phyloP scores from a whole-genome alignment of 352 stramenopile species.

The Aphanomyces euteiches region DNA sequence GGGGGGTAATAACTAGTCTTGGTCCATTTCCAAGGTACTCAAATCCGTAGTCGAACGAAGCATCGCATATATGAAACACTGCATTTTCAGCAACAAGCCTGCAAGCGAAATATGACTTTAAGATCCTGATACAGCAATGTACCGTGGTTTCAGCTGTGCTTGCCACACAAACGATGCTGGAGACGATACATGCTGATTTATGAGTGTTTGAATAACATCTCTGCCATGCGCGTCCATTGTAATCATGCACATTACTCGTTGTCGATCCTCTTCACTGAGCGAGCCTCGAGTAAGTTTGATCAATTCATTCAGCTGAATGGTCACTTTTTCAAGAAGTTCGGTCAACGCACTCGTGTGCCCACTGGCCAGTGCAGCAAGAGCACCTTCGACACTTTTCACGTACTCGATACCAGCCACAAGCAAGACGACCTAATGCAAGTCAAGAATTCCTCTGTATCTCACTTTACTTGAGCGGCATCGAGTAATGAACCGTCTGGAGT shows the following conservation, averaged over 20 bases:
- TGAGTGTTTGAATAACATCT: slow-evolving; percentile 89
- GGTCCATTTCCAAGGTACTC: slow-evolving; percentile 94
- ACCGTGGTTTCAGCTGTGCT: slow-evolving; percentile 87
- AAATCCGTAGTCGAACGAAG: slow-evolving; percentile 92
- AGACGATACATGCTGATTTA: slow-evolving; percentile 76
- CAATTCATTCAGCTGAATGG: slow-evolving; percentile 89
- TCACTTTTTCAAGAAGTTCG: slow-evolving; percentile 78
- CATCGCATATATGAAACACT: slow-evolving; percentile 87
- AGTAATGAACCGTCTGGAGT: slow-evolving; percentile 34
- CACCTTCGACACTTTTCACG: slow-evolving; percentile 74
- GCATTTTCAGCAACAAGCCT: slow-evolving; percentile 48
- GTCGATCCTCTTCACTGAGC: slow-evolving; percentile 83
- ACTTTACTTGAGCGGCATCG: slow-evolving; percentile 13
- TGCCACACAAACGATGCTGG: slow-evolving; percentile 89
- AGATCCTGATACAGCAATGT: background rate
- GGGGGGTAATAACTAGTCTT: slow-evolving; percentile 90
- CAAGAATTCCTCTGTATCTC: background rate
- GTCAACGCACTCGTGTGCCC: slow-evolving; percentile 79
- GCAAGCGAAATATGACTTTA: slow-evolving; percentile 20
- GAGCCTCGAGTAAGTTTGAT: slow-evolving; percentile 87
- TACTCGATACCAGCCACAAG: slow-evolving; percentile 90
- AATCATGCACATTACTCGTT: slow-evolving; percentile 93
- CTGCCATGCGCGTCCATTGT: slow-evolving; percentile 91
- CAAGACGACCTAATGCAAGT: slow-evolving; percentile 79
- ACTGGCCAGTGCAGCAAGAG: slow-evolving; percentile 60